A percentile compares a stretch with the other conserved stretches of the same genome.
Evolutionary conservation across 225 moss, liverwort and hornwort genomes (phyloP).

Genomic region (Marchantia polymorpha): DNA sequence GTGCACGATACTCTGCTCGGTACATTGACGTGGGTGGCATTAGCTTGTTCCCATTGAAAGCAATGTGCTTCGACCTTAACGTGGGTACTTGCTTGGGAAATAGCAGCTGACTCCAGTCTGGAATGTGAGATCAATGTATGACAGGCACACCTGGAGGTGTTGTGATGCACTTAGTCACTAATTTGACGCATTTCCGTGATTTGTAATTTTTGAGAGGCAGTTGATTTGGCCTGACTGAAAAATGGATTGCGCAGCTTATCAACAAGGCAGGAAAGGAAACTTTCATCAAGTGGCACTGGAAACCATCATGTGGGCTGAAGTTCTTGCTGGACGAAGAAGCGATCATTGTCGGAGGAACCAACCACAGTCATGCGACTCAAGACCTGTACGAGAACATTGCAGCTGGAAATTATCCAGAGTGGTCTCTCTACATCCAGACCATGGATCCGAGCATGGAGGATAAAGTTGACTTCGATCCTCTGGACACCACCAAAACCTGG

Average conservation of each 20-base stretch:
- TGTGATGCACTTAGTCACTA: too few relatives aligned
- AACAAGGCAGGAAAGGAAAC: slow-evolving; percentile 68
- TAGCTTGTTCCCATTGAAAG: too few relatives aligned
- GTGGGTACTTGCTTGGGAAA: too few relatives aligned
- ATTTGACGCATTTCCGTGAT: too few relatives aligned
- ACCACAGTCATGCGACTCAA: slow-evolving; percentile 78
- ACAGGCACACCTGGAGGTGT: too few relatives aligned
- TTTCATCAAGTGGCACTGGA: slow-evolving; percentile 74
- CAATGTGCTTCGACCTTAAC: too few relatives aligned
- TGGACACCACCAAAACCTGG: slow-evolving; percentile 78
- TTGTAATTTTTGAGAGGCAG: neutral
- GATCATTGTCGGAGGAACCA: slow-evolving; percentile 55
- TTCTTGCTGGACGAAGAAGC: slow-evolving; percentile 67
- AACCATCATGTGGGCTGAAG: slow-evolving; percentile 71
- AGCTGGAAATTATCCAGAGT: slow-evolving; percentile 67
- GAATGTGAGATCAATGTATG: too few relatives aligned
- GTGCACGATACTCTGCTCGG: too few relatives aligned
- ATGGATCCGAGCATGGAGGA: slow-evolving; percentile 70
- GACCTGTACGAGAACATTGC: slow-evolving; percentile 65
- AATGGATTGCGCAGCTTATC: slow-evolving; percentile 39
- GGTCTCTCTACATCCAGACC: slow-evolving; percentile 75
- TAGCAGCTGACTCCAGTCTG: too few relatives aligned
- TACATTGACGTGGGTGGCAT: too few relatives aligned
- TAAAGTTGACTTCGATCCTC: slow-evolving; percentile 69
- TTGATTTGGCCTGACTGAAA: neutral